phyloP scores from a whole-genome alignment of 2,329 filamentous ascomycete species.

The Kalaharituber pfeilii region DNA sequence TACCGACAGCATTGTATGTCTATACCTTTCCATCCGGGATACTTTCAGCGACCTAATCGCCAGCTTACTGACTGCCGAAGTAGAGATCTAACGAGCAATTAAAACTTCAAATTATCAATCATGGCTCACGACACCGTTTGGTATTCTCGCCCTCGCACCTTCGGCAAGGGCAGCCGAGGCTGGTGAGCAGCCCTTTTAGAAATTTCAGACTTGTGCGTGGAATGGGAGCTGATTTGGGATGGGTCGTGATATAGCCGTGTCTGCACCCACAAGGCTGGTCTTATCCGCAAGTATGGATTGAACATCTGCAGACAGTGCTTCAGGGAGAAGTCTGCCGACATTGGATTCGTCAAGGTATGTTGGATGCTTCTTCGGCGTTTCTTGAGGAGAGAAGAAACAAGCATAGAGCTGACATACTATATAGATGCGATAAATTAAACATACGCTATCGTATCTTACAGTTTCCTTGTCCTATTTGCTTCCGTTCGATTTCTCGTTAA shows the following conservation, averaged over 20 bases:
- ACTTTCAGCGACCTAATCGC: background rate
- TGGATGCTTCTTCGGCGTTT: background rate
- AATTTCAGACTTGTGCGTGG: background rate
- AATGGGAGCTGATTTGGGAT: conserved; percentile 3
- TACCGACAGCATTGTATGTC: background rate
- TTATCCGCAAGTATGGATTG: conserved; percentile 99
- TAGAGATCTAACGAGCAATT: conserved; percentile 11
- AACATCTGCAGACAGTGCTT: conserved; percentile 72
- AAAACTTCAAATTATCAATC: conserved; percentile 30
- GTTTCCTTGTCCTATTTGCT: conserved; percentile 9
- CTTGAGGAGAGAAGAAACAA: background rate
- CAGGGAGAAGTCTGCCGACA: conserved; percentile 55
- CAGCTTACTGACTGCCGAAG: background rate
- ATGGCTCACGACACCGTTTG: conserved; percentile 95
- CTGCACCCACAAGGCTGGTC: conserved; percentile 91
- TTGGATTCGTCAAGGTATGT: conserved; percentile 53
- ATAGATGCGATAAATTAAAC: background rate
- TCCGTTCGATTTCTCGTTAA: no score
- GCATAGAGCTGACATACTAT: background rate
- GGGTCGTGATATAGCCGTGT: conserved; percentile 43
- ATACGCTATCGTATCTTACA: background rate
- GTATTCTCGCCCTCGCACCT: conserved; percentile 94
- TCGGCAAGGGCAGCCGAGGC: conserved; percentile 87
- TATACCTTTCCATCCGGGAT: background rate
- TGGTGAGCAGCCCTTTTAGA: conserved; percentile 48